These are phyloP conservation scores for Tuber umbilicatum DNA, from an alignment of 495 filamentous ascomycete species.

Conservation along the genomic window DNA sequence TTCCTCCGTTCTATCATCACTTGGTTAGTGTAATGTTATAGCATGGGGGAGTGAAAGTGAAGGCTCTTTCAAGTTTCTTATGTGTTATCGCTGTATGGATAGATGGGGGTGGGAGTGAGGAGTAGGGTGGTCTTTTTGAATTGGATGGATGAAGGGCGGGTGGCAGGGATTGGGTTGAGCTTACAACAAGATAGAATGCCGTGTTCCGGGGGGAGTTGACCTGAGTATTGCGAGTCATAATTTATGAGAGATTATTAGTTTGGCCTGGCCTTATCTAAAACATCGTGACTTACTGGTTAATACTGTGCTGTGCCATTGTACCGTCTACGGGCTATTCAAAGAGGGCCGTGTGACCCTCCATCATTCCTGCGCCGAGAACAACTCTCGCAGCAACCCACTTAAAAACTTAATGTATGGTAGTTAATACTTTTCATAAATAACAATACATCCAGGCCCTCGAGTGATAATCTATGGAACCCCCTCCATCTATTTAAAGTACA, in stretches of 20 bases:
- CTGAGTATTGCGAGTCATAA: background rate
- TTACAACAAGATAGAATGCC: background rate
- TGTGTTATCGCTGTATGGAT: background rate
- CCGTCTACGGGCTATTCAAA: too few relatives aligned
- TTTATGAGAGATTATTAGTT: background rate
- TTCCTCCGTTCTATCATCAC: background rate
- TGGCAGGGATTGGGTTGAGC: background rate
- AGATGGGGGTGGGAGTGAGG: background rate
- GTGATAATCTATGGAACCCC: background rate
- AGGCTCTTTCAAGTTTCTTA: background rate
- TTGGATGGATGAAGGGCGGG: background rate
- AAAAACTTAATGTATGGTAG: too few relatives aligned
- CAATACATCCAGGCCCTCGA: background rate
- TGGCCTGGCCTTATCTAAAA: background rate
- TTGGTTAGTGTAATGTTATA: background rate
- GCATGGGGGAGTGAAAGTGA: background rate
- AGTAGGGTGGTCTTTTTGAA: background rate
- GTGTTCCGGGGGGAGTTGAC: background rate
- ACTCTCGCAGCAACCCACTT: background rate
- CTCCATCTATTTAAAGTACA: background rate
- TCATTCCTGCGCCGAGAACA: too few relatives aligned
- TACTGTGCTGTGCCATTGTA: too few relatives aligned
- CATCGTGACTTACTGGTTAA: background rate
- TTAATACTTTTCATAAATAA: background rate
- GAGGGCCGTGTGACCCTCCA: too few relatives aligned